These are phyloP conservation scores for Aspergillus quadricinctus DNA, from an alignment of 2,329 filamentous ascomycete genomes.

Conservation along the genomic window DNA sequence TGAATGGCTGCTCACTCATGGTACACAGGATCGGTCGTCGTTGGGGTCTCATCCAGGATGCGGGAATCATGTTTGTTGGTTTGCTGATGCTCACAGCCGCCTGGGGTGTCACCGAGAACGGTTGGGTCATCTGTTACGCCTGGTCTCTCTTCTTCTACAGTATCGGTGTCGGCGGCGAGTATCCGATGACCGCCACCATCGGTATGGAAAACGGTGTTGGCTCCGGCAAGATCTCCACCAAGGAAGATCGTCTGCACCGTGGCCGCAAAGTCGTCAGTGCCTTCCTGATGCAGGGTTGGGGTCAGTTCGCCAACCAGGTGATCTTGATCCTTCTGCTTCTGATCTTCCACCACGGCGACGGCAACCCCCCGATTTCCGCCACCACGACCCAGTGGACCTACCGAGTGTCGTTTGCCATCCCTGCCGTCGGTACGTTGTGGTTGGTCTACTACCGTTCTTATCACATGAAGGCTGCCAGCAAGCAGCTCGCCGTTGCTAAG, in stretches of 20 bases:
- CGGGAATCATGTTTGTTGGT: slow-evolving; percentile 88
- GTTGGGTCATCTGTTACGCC: slow-evolving; percentile 96
- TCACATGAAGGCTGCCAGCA: slow-evolving; percentile 87
- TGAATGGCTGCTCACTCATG: not conserved
- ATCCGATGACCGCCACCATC: slow-evolving; percentile 93
- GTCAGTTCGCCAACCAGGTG: slow-evolving; percentile 90
- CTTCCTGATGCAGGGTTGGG: slow-evolving; percentile 98
- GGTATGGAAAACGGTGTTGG: slow-evolving; percentile 89
- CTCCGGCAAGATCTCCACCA: slow-evolving; percentile 82
- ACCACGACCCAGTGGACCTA: slow-evolving; percentile 84
- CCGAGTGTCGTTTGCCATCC: slow-evolving; percentile 86
- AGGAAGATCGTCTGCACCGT: slow-evolving; percentile 89
- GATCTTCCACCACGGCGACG: slow-evolving; percentile 78
- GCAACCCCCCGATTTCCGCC: slow-evolving; percentile 70
- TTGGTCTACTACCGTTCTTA: slow-evolving; percentile 92
- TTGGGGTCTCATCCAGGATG: slow-evolving; percentile 94
- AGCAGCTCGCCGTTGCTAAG: slow-evolving; percentile 80
- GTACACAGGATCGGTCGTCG: slow-evolving; percentile 74
- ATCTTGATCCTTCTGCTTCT: slow-evolving; percentile 80
- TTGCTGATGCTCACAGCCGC: slow-evolving; percentile 85
- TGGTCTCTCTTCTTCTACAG: slow-evolving; percentile 92
- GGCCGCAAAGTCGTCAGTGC: slow-evolving; percentile 93
- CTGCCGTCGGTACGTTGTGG: slow-evolving; percentile 86
- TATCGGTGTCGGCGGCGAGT: slow-evolving; percentile 70
- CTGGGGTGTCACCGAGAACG: slow-evolving; percentile 81